phyloP scores from a whole-genome alignment of 768 basidiomycete species.

The Rhizopogon salebrosus region DNA sequence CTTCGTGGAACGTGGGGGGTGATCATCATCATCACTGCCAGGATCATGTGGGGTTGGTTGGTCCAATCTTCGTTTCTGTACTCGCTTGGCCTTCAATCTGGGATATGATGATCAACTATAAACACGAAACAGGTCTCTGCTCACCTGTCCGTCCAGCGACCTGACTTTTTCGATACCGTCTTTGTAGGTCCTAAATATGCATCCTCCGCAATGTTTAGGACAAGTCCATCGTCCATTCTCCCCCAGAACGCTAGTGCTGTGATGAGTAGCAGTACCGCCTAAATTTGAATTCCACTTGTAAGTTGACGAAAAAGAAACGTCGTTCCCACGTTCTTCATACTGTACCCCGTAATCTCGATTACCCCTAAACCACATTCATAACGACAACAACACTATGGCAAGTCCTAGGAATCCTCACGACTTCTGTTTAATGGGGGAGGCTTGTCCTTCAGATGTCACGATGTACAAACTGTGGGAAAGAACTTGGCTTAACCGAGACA shows the following conservation, averaged over 20 bases:
- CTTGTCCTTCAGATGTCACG: too few species aligned
- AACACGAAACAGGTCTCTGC: constrained; percentile 12
- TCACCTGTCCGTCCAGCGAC: constrained; percentile 77
- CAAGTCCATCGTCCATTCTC: constrained; percentile 66
- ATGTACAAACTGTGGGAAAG: too few species aligned
- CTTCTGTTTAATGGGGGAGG: too few species aligned
- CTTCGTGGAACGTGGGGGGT: constrained; percentile 40
- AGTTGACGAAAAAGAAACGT: too few species aligned
- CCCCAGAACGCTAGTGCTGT: too few species aligned
- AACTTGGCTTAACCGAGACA: too few species aligned
- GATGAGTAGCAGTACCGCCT: not conserved
- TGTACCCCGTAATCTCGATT: too few species aligned
- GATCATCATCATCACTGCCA: constrained; percentile 18
- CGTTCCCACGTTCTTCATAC: too few species aligned
- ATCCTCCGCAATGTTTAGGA: constrained; percentile 63
- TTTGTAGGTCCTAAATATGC: constrained; percentile 24
- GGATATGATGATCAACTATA: not conserved
- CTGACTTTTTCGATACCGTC: constrained; percentile 43
- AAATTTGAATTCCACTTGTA: too few species aligned
- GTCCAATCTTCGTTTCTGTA: constrained; percentile 47
- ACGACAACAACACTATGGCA: too few species aligned
- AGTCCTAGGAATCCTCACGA: too few species aligned
- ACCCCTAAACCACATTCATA: too few species aligned
- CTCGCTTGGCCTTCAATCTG: constrained; percentile 74
- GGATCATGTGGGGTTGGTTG: constrained; percentile 11